Evolutionary conservation across 768 basidiomycete species (phyloP), one percentile per base, ranked within the genome.

Genomic region (Mycena belliarum): DNA sequence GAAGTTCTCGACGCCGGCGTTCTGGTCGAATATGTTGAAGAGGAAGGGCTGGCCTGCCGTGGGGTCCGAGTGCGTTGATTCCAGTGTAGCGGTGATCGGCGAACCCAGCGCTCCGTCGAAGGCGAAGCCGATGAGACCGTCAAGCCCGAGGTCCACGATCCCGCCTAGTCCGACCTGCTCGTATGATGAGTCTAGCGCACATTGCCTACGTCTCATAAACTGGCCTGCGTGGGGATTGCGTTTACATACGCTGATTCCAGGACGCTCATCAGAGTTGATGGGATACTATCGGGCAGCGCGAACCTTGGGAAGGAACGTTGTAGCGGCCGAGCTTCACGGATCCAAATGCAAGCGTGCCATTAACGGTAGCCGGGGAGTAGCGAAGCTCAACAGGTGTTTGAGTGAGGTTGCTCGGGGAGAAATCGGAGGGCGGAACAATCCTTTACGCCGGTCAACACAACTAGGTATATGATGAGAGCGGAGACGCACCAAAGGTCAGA

Each of bases 11-110:
- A 45, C 16, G 12, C 23, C 35, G 7, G 49, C 49, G 3, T 42
- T 46, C 41, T 46, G 24, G 7, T 51, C 29, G 44, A 57, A 57
- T 11, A 57, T 21, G 49, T 51, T 50, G 41, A 46, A 51, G 11
- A 57, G 26, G 49, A 57, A 57, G 23, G 56, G 49, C 18, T 57
- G 15, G 1, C 42, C 49, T 0, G n/a, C 15, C 12, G 6, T 20
- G 4, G 32, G 20, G n/a, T 38, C 24, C 12, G 15, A 28, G 18
- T 16, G 20, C 9, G 6, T 15, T 2, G n/a, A 5, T 14, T 43
- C 4, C 24, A 52, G 32, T 8, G 40, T 12, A 15, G 5, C 20
- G 2, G 29, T 42, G 10, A 56, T 29, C 1, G n/a, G 0, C 1
- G 47, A 49, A 4, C 38, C 20, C 1, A 6, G 5, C 1, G 15